Evolutionary conservation across 164 flowering plant genomes (phyloP), one percentile per base, ranked within the genome.

Genomic region (Vitis rotundifolia): DNA sequence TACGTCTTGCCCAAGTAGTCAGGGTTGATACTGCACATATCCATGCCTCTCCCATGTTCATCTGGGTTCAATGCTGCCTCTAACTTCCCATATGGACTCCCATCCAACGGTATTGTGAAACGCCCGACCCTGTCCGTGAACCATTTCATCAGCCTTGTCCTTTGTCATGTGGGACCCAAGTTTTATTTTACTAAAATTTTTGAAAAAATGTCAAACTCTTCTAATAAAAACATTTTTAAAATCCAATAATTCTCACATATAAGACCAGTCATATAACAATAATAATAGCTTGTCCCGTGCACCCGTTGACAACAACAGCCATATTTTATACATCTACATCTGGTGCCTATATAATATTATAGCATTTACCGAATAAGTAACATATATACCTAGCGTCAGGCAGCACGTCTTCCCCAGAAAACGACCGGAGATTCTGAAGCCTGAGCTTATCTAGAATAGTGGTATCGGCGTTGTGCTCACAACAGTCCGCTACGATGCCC

Each of bases 21-120:
- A 16, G 94, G 97, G 76, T 95, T 93, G 31, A 95, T 87, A 82
- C 97, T 93, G 86, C 98, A 95, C 99, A 95, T 95, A 66, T 95
- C 99, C 88, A 95, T 80, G 18, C 92, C 99, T 83, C 72, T 86
- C 5, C 98, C 99, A 85, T 95, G 99, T 59, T 89, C 82, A 5
- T 91, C 74, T 28, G 99, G 93, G 58, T 93, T 91, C 79, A 95
- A 64, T 44, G 97, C 99, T 68, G 92, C 83, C 66, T 83, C 93
- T 60, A 93, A 76, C 67, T 78, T 73, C 67, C 99, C 99, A 15
- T 72, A 66, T 59, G 85, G 88, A 68, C 90, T 89, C 75, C 98
- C 99, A 83, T 95, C 94, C 63, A 95, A 65, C 8, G 99, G 98
- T 70, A 93, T 84, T 64, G 6, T 86, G 66, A 95, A 93, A 26